These are phyloP conservation scores for Amyloporia xantha DNA, from an alignment of 768 basidiomycete species.

Conservation along the genomic window DNA sequence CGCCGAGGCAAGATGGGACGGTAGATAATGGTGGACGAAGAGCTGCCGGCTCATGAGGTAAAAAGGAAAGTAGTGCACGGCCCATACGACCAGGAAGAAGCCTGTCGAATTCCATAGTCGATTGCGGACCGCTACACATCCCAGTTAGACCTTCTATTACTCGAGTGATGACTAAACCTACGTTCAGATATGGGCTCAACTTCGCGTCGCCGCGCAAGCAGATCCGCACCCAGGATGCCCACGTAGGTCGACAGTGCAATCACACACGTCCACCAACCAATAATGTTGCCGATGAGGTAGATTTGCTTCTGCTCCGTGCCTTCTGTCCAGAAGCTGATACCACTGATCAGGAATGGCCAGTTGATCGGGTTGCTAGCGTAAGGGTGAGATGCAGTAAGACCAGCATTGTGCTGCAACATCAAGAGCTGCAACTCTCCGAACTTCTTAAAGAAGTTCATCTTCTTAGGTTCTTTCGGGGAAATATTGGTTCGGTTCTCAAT, in stretches of 20 bases:
- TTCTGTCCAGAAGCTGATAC: conserved; percentile 98
- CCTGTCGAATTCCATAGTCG: conserved; percentile 93
- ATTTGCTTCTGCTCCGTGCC: conserved; percentile 83
- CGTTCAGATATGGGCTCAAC: conserved; percentile 82
- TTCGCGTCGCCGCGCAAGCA: conserved; percentile 79
- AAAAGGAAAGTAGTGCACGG: conserved; percentile 93
- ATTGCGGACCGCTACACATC: conserved; percentile 72
- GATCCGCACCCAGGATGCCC: conserved; percentile 86
- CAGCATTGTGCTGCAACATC: conserved; percentile 99
- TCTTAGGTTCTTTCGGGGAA: conserved; percentile 64
- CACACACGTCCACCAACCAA: conserved; percentile 94
- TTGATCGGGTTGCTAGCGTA: conserved; percentile 95
- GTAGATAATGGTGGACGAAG: conserved; percentile 97
- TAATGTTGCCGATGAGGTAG: conserved; percentile 90
- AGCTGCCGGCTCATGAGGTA: conserved; percentile 96
- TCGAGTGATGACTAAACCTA: conserved; percentile 36
- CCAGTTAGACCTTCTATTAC: not conserved
- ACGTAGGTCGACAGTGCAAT: conserved; percentile 81
- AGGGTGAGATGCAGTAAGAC: conserved; percentile 93
- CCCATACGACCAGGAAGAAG: conserved; percentile 94
- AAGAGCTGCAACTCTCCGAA: conserved; percentile 88
- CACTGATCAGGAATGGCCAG: conserved; percentile 95
- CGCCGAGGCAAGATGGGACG: conserved; percentile 89
- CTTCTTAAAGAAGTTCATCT: conserved; percentile 90
- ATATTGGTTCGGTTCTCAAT: conserved; percentile 43